phyloP scores from a whole-genome alignment of 2,329 filamentous ascomycete genomes.

The Bipolaris victoriae region DNA sequence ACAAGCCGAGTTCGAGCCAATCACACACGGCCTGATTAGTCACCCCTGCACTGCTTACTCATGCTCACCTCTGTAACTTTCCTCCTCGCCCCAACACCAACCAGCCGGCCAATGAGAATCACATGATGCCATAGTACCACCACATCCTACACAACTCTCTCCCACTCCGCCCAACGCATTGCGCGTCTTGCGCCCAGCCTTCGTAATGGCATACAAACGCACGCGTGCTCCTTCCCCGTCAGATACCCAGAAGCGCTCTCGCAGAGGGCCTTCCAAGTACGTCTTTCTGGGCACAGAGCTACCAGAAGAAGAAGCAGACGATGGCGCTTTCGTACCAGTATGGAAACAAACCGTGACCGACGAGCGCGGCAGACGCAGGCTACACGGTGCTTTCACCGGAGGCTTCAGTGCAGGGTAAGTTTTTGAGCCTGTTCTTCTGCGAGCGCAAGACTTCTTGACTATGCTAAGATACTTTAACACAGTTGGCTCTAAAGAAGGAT shows the following conservation, averaged over 20 bases:
- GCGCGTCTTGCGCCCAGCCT: background rate
- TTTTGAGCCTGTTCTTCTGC: constrained; percentile 22
- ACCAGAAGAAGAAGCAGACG: constrained; percentile 77
- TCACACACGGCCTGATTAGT: constrained; percentile 9
- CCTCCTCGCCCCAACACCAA: background rate
- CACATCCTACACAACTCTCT: background rate
- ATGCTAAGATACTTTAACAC: constrained; percentile 88
- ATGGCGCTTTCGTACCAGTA: constrained; percentile 90
- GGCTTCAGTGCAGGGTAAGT: constrained; percentile 93
- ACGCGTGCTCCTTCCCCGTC: constrained; percentile 38
- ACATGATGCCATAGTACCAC: background rate
- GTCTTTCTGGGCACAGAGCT: constrained; percentile 73
- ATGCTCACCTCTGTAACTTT: constrained; percentile 4
- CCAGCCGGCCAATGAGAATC: background rate
- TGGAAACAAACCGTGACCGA: constrained; percentile 99
- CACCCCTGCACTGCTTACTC: constrained; percentile 6
- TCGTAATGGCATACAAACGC: constrained; percentile 45
- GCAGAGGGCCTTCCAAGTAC: constrained; percentile 57
- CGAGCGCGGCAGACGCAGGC: constrained; percentile 84
- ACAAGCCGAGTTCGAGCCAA: background rate
- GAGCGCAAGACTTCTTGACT: constrained; percentile 45
- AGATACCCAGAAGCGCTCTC: constrained; percentile 73
- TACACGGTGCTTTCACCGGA: constrained; percentile 96
- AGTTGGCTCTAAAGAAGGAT: constrained; percentile 97
- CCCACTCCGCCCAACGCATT: background rate